Base-by-base conservation (phyloP, 78 protist species). In the slime mould (Dictyostelium discoideum) region DNA sequence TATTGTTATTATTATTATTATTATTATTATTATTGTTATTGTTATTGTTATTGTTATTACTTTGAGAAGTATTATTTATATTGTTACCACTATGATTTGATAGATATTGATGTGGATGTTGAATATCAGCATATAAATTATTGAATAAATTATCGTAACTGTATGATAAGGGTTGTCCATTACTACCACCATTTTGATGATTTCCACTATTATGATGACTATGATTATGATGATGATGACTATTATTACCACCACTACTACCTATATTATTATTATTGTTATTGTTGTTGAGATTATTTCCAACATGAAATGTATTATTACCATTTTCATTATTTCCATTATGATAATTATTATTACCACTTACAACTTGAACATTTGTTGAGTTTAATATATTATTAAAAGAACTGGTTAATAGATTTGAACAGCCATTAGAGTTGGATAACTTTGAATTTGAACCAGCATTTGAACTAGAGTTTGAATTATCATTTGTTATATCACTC, bases 121-220 rank as follows among this genome's bases (percentile, higher is more conserved):
- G 84, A 42, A 78, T 78, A 22, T 78, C 84, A 78, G 22, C 20
- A 78, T 42, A 78, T 42, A 78, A 40, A 78, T 78, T 78, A 44
- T n/a, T 78, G 26, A 78, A 78, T n/a, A 78, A 78, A 42, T 42
- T 78, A 20, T 78, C 84, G 11, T 78, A 78, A 9, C 57, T 40
- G n/a, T 78, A 78, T 9, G 50, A 42, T 78, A 78, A 78, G 8
- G 84, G 84, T 40, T 37, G 63, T 40, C 60, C 60, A 78, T 42
- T 42, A 18, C 26, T 22, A 26, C 26, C 60, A 78, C 16, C 18
- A 74, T 74, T 74, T 8, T 74, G 37, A 37, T 74, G 46, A 32
- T 74, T 74, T 24, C 13, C n/a, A 32, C 18, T n/a, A 37, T 32
- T 32, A 32, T 32, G 37, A 32, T 29, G 37, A 20, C 16, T 73